phyloP scores from a whole-genome alignment of 176 grass and related monocot species.

The Thinopyrum elongatum region DNA sequence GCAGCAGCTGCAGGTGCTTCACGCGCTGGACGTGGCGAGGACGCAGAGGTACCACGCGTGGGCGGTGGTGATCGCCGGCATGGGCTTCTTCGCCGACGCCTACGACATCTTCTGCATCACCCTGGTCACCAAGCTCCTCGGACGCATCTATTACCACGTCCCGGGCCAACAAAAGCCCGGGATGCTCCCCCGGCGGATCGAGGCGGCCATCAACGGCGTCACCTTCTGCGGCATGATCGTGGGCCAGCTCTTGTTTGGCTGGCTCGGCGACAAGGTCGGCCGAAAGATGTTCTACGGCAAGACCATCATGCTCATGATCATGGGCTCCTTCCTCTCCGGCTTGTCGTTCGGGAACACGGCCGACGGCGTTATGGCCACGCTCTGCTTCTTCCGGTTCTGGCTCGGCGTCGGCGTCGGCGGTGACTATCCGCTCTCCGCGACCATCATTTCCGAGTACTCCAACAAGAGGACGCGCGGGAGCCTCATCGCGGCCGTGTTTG shows the following conservation, averaged over 20 bases:
- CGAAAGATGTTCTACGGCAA: constrained; percentile 59
- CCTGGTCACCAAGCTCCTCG: constrained; percentile 20
- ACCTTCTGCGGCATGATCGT: constrained; percentile 59
- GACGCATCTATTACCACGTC: constrained; percentile 7
- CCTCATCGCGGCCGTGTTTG: constrained; percentile 24
- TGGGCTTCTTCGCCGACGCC: constrained; percentile 27
- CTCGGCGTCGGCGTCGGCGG: constrained; percentile 68
- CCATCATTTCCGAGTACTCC: constrained; percentile 79
- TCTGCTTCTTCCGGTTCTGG: constrained; percentile 86
- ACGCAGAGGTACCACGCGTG: constrained; percentile 36
- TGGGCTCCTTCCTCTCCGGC: constrained; percentile 34
- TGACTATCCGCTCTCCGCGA: constrained; percentile 65
- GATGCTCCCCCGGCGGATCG: background rate
- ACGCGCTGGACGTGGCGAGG: constrained; percentile 32
- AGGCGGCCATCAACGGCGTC: constrained; percentile 36
- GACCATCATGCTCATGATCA: constrained; percentile 44
- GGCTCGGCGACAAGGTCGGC: constrained; percentile 72
- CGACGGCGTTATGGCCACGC: constrained; percentile 40
- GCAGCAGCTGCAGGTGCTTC: constrained; percentile 30
- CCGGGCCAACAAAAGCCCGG: background rate
- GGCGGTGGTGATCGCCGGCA: constrained; percentile 31
- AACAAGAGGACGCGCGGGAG: constrained; percentile 52
- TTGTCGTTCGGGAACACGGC: constrained; percentile 49
- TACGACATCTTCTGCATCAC: constrained; percentile 27
- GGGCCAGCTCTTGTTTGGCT: constrained; percentile 71